phyloP scores from a whole-genome alignment of 257 asterid species.

The Solanum gracilifrons region DNA sequence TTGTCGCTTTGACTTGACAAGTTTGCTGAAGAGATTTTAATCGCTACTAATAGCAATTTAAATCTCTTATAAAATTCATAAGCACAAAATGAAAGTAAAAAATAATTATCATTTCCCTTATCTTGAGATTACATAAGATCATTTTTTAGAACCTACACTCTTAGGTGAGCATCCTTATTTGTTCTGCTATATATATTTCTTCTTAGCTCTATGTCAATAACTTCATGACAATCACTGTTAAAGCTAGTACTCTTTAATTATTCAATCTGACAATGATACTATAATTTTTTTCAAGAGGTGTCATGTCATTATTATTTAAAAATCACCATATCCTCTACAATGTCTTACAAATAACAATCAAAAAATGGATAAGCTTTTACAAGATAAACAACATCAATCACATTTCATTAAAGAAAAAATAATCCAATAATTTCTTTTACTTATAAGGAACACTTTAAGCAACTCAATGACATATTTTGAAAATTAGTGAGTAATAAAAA shows the following conservation, averaged over 20 bases:
- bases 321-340: too few relatives aligned
- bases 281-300: too few relatives aligned
- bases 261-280: background rate
- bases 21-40: too few relatives aligned
- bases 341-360: too few relatives aligned
- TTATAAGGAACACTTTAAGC: background rate
- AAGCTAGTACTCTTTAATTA: background rate
- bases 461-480: too few relatives aligned
- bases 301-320: too few relatives aligned
- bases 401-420: background rate
- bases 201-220: constrained; percentile 23
- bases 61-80: too few relatives aligned
- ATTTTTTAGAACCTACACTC: background rate
- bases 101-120: background rate
- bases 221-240: background rate
- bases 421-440: background rate
- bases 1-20: too few relatives aligned
- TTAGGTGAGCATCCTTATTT: background rate
- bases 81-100: background rate
- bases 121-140: background rate
- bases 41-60: too few relatives aligned
- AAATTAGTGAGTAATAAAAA: background rate
- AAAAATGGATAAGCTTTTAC: too few relatives aligned
- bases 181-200: background rate
- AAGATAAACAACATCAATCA: too few relatives aligned